Evolutionary conservation across 345 rosid species (phyloP).

Genomic region (Cardamine resedifolia): DNA sequence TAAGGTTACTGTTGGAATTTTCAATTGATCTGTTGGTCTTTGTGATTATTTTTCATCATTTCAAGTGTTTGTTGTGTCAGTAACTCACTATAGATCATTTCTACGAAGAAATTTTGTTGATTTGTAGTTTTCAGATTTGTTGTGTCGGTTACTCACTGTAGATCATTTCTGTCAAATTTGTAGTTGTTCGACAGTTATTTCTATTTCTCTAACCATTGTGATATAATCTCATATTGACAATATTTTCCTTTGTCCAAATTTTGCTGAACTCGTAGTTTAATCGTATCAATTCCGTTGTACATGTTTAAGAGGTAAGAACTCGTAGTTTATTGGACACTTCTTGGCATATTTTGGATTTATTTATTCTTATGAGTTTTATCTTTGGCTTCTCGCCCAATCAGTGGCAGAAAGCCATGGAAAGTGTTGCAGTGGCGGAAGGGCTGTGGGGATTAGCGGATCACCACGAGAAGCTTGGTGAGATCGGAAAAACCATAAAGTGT

Average conservation of each 20-base stretch:
- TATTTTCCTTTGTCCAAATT: not conserved
- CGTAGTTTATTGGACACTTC: not conserved
- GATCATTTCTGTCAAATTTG: not conserved
- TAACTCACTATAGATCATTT: not conserved
- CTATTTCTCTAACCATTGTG: not conserved
- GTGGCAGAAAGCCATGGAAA: constrained; percentile 41
- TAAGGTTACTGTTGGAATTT: not conserved
- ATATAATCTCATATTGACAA: not conserved
- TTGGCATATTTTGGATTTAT: not conserved
- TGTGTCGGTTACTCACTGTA: no score
- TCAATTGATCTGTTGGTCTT: not conserved
- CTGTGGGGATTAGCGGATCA: constrained; percentile 90
- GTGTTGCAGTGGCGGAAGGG: constrained; percentile 81
- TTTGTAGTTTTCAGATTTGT: not conserved
- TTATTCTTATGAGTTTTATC: not conserved
- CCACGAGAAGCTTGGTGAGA: constrained; percentile 69
- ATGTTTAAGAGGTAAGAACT: not conserved
- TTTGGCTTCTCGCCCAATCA: constrained; percentile 6
- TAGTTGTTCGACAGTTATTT: not conserved
- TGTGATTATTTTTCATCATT: not conserved
- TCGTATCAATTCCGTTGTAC: not conserved
- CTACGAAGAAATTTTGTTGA: not conserved
- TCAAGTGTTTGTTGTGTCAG: not conserved
- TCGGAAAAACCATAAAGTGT: constrained; percentile 76
- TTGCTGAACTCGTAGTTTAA: no score